A percentile compares a stretch with the other conserved stretches of the same genome.
These are phyloP conservation scores for Salvia miltiorrhiza DNA, from an alignment of 257 asterid species.

Conservation along the genomic window DNA sequence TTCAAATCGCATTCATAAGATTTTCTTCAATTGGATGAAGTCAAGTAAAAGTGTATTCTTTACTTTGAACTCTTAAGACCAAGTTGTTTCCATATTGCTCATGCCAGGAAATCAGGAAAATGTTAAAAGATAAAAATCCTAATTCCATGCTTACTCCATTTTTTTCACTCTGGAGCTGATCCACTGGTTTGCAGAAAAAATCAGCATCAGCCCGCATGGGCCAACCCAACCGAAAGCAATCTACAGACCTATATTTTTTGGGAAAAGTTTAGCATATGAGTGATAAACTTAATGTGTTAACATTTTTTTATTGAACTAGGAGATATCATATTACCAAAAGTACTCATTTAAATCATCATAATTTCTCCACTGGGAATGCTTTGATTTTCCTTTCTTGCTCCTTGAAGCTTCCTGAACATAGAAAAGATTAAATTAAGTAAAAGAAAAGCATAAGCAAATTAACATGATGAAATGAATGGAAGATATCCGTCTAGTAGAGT, in stretches of 20 bases:
- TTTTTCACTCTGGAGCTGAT: slow-evolving; percentile 46
- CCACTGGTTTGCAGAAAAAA: slow-evolving; percentile 70
- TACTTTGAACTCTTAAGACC: background rate
- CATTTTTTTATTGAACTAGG: background rate
- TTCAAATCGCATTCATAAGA: too few relatives aligned
- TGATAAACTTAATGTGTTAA: background rate
- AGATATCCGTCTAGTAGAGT: background rate
- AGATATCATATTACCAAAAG: slow-evolving; percentile 61
- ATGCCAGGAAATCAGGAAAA: background rate
- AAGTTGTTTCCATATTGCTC: background rate
- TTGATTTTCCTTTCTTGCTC: slow-evolving; percentile 80
- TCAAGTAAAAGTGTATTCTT: background rate
- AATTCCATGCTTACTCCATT: slow-evolving; percentile 49
- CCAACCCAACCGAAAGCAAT: slow-evolving; percentile 98
- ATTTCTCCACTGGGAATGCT: slow-evolving; percentile 98
- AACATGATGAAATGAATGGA: slow-evolving; percentile 4
- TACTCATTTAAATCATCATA: slow-evolving; percentile 97
- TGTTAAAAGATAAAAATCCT: background rate
- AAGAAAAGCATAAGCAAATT: background rate
- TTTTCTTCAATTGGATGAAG: background rate
- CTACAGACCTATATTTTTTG: slow-evolving; percentile 68
- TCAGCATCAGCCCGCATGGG: slow-evolving; percentile 99
- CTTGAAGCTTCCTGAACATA: slow-evolving; percentile 80
- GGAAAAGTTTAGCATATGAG: slow-evolving; percentile 9
- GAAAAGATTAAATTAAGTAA: slow-evolving; percentile 6